These are phyloP conservation scores for Mortierella claussenii DNA, from an alignment of 192 early-diverging fungal species.

Conservation along the genomic window DNA sequence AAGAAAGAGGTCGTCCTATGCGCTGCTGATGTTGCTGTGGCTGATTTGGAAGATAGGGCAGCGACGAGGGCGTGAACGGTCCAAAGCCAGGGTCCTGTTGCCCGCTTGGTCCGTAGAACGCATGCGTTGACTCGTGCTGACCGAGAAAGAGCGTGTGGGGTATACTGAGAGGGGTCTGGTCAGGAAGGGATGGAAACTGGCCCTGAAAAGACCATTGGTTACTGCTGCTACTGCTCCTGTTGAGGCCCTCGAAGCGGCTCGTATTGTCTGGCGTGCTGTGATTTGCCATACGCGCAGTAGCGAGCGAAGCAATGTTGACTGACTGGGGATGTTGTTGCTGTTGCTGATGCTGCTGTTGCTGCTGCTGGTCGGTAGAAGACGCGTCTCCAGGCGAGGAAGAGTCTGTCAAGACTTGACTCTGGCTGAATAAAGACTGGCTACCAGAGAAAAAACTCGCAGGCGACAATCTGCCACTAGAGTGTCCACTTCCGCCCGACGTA, in stretches of 20 bases:
- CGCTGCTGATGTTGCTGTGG: constrained; percentile 24
- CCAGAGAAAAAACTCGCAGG: constrained; percentile 23
- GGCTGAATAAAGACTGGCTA: constrained; percentile 11
- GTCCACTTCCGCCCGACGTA: constrained; percentile 7
- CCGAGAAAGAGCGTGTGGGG: constrained; percentile 44
- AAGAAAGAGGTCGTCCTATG: constrained; percentile 34
- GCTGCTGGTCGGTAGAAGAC: background rate
- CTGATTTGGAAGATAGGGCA: constrained; percentile 11
- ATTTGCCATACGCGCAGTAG: constrained; percentile 10
- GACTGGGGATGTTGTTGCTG: constrained; percentile 8
- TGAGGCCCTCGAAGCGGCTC: constrained; percentile 3
- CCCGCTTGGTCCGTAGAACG: constrained; percentile 9
- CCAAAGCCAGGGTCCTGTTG: constrained; percentile 10
- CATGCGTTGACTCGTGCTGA: constrained; percentile 13
- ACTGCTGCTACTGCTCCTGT: constrained; percentile 20
- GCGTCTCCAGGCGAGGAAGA: constrained; percentile 9
- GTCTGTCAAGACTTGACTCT: constrained; percentile 23
- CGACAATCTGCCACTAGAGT: constrained; percentile 28
- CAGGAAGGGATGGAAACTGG: constrained; percentile 14
- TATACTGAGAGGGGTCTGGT: constrained; percentile 50
- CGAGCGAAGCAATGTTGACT: constrained; percentile 1
- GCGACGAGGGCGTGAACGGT: constrained; percentile 9
- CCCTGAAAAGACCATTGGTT: constrained; percentile 14
- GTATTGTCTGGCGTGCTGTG: constrained; percentile 8
- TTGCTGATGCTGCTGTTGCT: constrained; percentile 15